Conservation (phyloP, 164 flowering plant genomes). For the Houttuynia cordata region DNA sequence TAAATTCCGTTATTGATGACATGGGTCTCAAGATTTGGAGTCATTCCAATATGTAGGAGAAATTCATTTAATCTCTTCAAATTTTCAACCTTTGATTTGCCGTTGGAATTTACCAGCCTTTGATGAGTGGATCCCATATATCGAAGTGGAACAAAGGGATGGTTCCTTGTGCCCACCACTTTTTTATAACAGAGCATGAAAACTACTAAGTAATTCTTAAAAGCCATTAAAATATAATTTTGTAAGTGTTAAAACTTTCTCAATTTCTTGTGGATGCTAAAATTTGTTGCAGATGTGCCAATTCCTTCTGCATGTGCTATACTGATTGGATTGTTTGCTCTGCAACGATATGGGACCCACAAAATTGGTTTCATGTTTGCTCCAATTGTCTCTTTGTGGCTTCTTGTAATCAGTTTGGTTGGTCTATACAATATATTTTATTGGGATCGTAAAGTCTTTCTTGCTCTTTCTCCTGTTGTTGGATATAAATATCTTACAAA, state of each 20-base stretch:
- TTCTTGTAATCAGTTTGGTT: conserved; percentile 59
- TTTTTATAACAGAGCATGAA: too few species aligned
- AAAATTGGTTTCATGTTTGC: conserved; percentile 77
- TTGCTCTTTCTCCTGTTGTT: conserved; percentile 64
- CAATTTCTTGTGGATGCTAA: not conserved
- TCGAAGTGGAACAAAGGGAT: too few species aligned
- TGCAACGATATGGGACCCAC: conserved; percentile 85
- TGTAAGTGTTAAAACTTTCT: not conserved
- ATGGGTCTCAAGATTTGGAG: too few species aligned
- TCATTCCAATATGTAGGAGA: too few species aligned
- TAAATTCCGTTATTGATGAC: too few species aligned
- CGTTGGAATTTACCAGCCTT: too few species aligned
- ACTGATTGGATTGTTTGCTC: conserved; percentile 55
- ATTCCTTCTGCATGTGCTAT: conserved; percentile 66
- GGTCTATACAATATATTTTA: conserved; percentile 70
- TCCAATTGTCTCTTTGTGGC: conserved; percentile 71
- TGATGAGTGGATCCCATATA: too few species aligned
- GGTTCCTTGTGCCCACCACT: too few species aligned
- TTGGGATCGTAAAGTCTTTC: conserved; percentile 60
- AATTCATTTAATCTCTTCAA: too few species aligned
- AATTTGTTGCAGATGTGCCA: conserved; percentile 53
- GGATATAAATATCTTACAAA: conserved; percentile 69
- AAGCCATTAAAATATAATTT: too few species aligned
- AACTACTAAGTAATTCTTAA: too few species aligned
- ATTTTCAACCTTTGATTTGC: too few species aligned